Percentiles rank a stretch among this genome's conserved stretches.
Evolutionary conservation across 352 stramenopile genomes (phyloP).

Genomic region (Globisporangium echinulatum): DNA sequence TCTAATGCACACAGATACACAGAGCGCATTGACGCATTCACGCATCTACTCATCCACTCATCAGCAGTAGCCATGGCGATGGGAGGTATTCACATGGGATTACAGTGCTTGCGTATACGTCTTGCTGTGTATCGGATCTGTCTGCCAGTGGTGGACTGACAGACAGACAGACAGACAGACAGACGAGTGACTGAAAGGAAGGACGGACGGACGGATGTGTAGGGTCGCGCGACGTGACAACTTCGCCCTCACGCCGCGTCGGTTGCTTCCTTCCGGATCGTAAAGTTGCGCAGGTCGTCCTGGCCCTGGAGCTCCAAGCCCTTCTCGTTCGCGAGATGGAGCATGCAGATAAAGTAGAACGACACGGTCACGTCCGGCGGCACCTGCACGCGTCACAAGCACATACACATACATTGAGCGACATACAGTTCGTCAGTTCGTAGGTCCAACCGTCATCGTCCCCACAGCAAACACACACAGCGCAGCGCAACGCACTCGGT

Average conservation of each 20-base stretch:
- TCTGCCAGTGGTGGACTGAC: too few relatives aligned
- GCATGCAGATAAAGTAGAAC: slow-evolving; percentile 99
- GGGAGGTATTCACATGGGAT: too few relatives aligned
- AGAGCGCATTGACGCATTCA: too few relatives aligned
- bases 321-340: slow-evolving; percentile 99
- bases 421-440: too few relatives aligned
- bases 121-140: too few relatives aligned
- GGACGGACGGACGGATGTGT: too few relatives aligned
- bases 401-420: slow-evolving; percentile 2
- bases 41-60: too few relatives aligned
- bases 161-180: too few relatives aligned
- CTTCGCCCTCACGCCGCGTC: background rate
- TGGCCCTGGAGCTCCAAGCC: slow-evolving; percentile 83
- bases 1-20: slow-evolving; percentile 3
- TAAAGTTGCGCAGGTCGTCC: slow-evolving; percentile 72
- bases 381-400: slow-evolving; percentile 31
- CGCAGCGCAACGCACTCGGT: slow-evolving; percentile 36
- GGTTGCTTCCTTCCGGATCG: slow-evolving; percentile 42
- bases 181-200: too few relatives aligned
- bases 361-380: slow-evolving; percentile 94
- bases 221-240: too few relatives aligned
- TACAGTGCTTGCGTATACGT: too few relatives aligned
- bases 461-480: slow-evolving; percentile 1
- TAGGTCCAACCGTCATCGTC: background rate
- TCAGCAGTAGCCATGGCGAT: too few relatives aligned